Evolutionary conservation across 2,329 filamentous ascomycete species (phyloP).

Genomic region (Botrytis fragariae): DNA sequence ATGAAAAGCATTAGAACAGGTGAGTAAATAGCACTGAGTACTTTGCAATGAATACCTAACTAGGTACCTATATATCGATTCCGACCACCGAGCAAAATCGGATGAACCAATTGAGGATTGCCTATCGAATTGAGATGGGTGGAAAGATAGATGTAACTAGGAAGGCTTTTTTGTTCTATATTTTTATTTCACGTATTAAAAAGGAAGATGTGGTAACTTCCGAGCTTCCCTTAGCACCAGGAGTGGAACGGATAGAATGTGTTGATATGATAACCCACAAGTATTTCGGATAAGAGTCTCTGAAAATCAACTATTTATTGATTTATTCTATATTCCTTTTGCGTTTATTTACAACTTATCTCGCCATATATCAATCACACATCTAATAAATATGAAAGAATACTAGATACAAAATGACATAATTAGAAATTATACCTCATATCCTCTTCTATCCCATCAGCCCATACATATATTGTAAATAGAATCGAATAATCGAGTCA

Average conservation of each 20-base stretch:
- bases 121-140: not conserved
- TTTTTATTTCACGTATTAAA: not conserved
- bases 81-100: not conserved
- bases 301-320: not conserved
- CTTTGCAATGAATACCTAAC: not conserved
- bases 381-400: not conserved
- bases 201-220: not conserved
- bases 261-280: not conserved
- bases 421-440: not conserved
- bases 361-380: too few species aligned
- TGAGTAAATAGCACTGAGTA: not conserved
- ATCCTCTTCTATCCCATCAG: not conserved
- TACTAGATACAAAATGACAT: not conserved
- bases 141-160: not conserved
- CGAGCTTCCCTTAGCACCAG: not conserved
- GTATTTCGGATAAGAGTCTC: not conserved
- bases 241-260: not conserved
- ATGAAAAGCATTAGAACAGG: not conserved
- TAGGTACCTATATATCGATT: not conserved
- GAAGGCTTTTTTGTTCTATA: not conserved
- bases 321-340: not conserved
- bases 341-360: not conserved
- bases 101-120: not conserved
- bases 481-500: slow-evolving; percentile 2
- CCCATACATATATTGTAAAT: not conserved